Base-by-base conservation (phyloP, 352 stramenopile species). In the Pythium aquatile region DNA sequence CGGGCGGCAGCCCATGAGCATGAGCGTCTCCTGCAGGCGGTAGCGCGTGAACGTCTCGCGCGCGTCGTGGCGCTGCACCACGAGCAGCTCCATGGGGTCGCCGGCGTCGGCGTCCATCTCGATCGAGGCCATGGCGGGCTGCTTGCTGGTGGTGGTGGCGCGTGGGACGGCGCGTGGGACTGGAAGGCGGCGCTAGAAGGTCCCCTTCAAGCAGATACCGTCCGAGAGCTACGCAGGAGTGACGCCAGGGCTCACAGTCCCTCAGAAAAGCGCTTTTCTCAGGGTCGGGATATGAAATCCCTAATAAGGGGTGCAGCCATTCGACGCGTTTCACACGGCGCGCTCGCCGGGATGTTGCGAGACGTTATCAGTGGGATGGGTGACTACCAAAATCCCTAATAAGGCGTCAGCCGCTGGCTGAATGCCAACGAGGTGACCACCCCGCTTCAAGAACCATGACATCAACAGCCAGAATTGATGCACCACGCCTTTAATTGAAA, bases 1-100 rank as follows among this genome's bases (percentile, higher is more conserved):
- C 3, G 79, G 77, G 35, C 86, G 76, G 58, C 84, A 93, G 44
- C 86, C 86, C 86, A 95, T 95, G 66, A 95, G 79, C 79, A 93
- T 93, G 46, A 95, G 77, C 55, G 86, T 95, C 74, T 95, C 86
- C 56, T 95, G 86, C 53, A 95, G 63, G 2, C 86, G 79, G 60
- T 95, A 93, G 29, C 86, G 84, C 61, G 86, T 93, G 71, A 93
- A 93, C 28, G 63, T 74, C 74, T 93, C 83, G 67, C 69, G 68
- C 39, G 61, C 49, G 17, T 76, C 77, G 59, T 84, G 70, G 7
- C 77, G 75, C 63, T 76, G 68, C 13, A 93, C 84, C 29, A 79
- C 35, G 59, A 95, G 81, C 37, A 90, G 70, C 68, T 93, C 84
- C 84, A 95, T 93, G 37, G 86, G 86, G 63, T 95, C 81, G 54